Base-by-base conservation (phyloP, 1,284 basidiomycete genomes). In the Malassezia yamatoensis region DNA sequence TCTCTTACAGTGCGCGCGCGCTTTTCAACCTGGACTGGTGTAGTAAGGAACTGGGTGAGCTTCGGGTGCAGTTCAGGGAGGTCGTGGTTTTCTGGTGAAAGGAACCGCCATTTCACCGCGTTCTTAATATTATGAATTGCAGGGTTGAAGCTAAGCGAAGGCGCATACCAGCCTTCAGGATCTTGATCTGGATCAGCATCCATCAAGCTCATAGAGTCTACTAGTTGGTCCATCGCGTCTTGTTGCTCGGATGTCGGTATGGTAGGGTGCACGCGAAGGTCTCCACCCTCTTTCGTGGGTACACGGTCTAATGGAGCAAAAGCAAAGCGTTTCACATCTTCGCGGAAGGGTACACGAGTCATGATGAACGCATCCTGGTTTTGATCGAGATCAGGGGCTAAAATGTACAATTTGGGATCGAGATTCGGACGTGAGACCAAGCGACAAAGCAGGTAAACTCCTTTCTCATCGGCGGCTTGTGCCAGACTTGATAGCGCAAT, bases 71-170 rank as follows among this genome's bases (percentile, higher is more conserved):
- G 88, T 0, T 85, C 85, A 0, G 86, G 85, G 1, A 94, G 78
- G 0, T 88, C 87, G 52, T 87, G 79, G 2, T 78, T 78, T n/a
- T 80, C 76, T 9, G 90, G 78, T 67, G 91, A 86, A 1, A 82
- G 77, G 7, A 86, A 83, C 11, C 83, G 83, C 67, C 91, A 89
- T 73, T 90, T 87, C 62, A 91, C 83, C 3, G 90, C 90, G 77
- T 94, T 88, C 70, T 93, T 93, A 52, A 85, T 81, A 37, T 90
- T 84, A 70, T 96, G 91, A 32, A 94, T 81, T 5, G 87, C 83
- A 0, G 93, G 90, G 66, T 93, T 94, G 76, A 83, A 93, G 0
- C 87, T 87, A 2, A 83, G 77, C 1, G 80, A 77, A 0, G 85
- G 81, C 58, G 85, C 82, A 66, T 86, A 93, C 88, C 89, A 96